Percentiles rank a stretch among this genome's conserved stretches.
Evolutionary conservation across 140 eudicot species (phyloP).

Genomic region (Anethum foeniculum): DNA sequence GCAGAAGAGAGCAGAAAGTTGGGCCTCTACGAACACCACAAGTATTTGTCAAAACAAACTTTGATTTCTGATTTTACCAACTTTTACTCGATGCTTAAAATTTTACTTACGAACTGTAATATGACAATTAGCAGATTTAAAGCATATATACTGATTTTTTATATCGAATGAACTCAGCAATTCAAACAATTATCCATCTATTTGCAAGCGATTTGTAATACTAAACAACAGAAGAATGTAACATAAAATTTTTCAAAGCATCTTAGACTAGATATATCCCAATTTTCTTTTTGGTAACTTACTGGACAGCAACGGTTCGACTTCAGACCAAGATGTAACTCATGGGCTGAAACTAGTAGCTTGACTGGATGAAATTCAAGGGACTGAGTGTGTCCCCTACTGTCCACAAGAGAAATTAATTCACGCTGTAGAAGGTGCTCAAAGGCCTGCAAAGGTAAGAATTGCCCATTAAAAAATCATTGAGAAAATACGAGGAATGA

Average conservation of each 20-base stretch:
- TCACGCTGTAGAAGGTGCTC: constrained; percentile 80
- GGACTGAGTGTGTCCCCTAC: constrained; percentile 64
- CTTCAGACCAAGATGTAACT: constrained; percentile 72
- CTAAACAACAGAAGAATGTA: background rate
- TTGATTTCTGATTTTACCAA: background rate
- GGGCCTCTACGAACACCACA: background rate
- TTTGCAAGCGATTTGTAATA: background rate
- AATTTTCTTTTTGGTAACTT: constrained; percentile 19
- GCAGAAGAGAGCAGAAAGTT: constrained; percentile 15
- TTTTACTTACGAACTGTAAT: background rate
- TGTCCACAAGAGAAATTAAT: constrained; percentile 53
- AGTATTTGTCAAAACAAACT: background rate
- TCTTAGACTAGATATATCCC: background rate
- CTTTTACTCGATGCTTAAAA: background rate
- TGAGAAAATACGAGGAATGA: background rate
- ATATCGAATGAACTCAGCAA: background rate
- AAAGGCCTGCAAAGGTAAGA: constrained; percentile 53
- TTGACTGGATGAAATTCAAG: constrained; percentile 76
- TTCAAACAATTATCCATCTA: background rate
- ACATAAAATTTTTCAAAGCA: background rate
- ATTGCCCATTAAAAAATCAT: background rate
- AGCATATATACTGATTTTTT: background rate
- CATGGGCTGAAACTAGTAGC: constrained; percentile 49
- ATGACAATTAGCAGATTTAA: background rate
- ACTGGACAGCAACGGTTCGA: constrained; percentile 63